phyloP scores from a whole-genome alignment of 495 filamentous ascomycete species.

The Penicillium desertorum region DNA sequence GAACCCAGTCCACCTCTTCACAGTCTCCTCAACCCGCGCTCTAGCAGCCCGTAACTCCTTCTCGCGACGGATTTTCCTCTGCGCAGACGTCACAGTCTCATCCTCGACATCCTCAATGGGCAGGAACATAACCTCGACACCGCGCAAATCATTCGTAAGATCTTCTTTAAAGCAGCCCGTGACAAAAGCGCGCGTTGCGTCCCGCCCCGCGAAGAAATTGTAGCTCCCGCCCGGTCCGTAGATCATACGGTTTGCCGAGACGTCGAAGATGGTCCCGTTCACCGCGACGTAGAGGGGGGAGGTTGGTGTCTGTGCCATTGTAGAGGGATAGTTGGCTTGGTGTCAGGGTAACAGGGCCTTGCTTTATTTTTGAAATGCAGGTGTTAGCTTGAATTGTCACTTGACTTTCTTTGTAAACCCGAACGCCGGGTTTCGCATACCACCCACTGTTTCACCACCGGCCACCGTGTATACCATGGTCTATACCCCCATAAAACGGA shows the following conservation, averaged over 20 bases:
- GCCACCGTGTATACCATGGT: constrained; percentile 65
- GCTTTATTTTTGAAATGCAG: constrained; percentile 33
- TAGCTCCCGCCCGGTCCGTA: constrained; percentile 93
- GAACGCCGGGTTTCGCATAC: constrained; percentile 42
- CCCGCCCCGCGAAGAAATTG: constrained; percentile 79
- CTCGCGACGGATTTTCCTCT: constrained; percentile 56
- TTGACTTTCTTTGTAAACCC: not conserved
- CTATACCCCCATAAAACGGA: constrained; percentile 67
- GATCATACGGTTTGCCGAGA: constrained; percentile 66
- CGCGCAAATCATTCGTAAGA: constrained; percentile 74
- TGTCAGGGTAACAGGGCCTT: constrained; percentile 61
- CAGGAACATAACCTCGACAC: constrained; percentile 87
- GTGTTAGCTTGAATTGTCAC: constrained; percentile 2
- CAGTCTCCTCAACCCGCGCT: constrained; percentile 43
- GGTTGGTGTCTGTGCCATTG: constrained; percentile 70
- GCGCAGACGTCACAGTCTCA: constrained; percentile 45
- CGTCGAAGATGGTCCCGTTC: constrained; percentile 94
- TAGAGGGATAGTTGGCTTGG: constrained; percentile 68
- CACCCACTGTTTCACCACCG: constrained; percentile 61
- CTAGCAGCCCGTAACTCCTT: constrained; percentile 49
- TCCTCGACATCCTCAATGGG: constrained; percentile 66
- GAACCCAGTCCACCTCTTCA: constrained; percentile 57
- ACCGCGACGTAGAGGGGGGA: constrained; percentile 87
- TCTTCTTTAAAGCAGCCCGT: constrained; percentile 94
- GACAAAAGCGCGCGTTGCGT: constrained; percentile 89